Percentiles rank a stretch among this genome's conserved stretches.
phyloP scores from a whole-genome alignment of 2,329 filamentous ascomycete genomes.

The Diaporthe destruens region DNA sequence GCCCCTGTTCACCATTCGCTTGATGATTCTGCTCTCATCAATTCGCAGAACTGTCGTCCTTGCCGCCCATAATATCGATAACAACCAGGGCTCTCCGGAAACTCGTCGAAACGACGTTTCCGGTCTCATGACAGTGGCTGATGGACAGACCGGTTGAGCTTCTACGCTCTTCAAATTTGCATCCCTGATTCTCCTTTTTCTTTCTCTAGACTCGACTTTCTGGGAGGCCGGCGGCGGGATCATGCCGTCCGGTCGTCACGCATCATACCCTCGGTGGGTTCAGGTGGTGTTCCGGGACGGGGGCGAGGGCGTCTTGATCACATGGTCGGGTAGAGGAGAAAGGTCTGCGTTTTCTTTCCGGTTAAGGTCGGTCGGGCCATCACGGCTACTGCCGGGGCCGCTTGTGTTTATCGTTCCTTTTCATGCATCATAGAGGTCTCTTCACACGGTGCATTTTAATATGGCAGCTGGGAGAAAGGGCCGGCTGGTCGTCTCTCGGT shows the following conservation, averaged over 20 bases:
- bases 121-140: background rate
- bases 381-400: background rate
- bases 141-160: background rate
- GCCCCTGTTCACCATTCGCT: background rate
- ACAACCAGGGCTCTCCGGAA: background rate
- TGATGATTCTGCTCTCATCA: background rate
- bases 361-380: background rate
- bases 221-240: background rate
- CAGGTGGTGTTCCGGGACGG: background rate
- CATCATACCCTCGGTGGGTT: slow-evolving; percentile 3
- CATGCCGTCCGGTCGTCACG: background rate
- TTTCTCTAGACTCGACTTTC: slow-evolving; percentile 11
- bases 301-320: background rate
- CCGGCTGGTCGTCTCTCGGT: background rate
- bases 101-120: background rate
- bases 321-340: slow-evolving; percentile 5
- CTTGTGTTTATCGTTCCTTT: background rate
- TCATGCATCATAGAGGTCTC: slow-evolving; percentile 20
- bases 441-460: slow-evolving; percentile 2
- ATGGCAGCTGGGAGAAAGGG: background rate
- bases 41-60: no score
- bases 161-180: background rate
- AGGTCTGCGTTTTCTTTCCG: background rate
- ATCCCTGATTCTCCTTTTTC: slow-evolving; percentile 3
- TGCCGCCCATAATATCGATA: background rate